These are phyloP conservation scores for Alternaria solani DNA, from an alignment of 2,329 filamentous ascomycete species.

Conservation along the genomic window DNA sequence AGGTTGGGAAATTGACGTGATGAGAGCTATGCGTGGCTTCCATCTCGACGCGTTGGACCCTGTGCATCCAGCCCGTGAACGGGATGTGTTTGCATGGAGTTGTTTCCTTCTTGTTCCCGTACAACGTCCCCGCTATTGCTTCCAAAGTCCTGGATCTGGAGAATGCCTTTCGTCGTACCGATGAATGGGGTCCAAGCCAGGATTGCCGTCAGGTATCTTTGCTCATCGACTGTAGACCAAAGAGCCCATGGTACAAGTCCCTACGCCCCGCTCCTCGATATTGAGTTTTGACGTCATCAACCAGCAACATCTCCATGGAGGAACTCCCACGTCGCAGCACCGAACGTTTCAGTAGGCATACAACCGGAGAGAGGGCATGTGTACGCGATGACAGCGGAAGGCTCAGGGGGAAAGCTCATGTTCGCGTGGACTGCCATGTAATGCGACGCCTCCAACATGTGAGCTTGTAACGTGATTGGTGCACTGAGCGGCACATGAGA, in stretches of 20 bases:
- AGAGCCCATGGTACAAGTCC: not conserved
- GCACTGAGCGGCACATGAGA: not conserved
- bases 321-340: not conserved
- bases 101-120: conserved; percentile 9
- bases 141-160: not conserved
- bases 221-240: not conserved
- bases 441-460: conserved; percentile 1
- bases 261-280: conserved; percentile 1
- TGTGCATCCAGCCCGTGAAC: not conserved
- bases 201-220: not conserved
- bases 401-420: not conserved
- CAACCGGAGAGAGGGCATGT: not conserved
- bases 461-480: conserved; percentile 4
- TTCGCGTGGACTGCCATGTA: not conserved
- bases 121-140: not conserved
- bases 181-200: not conserved
- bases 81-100: not conserved
- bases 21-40: not conserved
- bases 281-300: not conserved
- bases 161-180: conserved; percentile 1
- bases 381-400: conserved; percentile 7
- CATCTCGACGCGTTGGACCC: not conserved
- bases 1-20: conserved; percentile 2
- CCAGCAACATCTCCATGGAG: conserved; percentile 1
- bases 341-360: not conserved